Evolutionary conservation across 495 filamentous ascomycete species (phyloP), one percentile per base, ranked within the genome.

Genomic region (Penicillium alfredii): DNA sequence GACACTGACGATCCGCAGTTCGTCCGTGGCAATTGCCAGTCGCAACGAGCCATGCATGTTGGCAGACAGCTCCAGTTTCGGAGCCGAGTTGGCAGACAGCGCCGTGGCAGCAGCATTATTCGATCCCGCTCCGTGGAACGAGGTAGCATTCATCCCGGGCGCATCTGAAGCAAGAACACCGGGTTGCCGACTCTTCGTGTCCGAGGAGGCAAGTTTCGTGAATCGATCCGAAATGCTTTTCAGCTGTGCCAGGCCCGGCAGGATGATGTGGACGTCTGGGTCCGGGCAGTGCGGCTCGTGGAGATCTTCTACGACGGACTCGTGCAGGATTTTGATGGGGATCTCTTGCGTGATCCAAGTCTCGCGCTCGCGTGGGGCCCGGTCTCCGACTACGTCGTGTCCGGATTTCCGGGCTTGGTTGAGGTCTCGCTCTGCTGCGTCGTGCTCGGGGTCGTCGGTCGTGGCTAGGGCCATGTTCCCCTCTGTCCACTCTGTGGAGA

Each of bases 291-390:
- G 78, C 9, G 92, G 92, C 61, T 98, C 89, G 58, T 89, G 86
- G 24, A 96, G 80, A 9, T 77, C 82, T 36, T 88, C 84, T 1
- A 98, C 86, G 0, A 78, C 80, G 11, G 77, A 73, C 1, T 84
- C 76, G 45, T 82, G 80, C 4, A 98, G 75, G 3, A 98, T 87
- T 4, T 87, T 79, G 32, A 96, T 79, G n/a, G 93, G 92, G 16
- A 97, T 77, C 59, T 96, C 88, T 53, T 98, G 93, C n/a, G 88
- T 94, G 49, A 98, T 80, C 50, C 86, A 69, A 22, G 87, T 90
- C 56, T 94, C 87, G 46, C 81, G 79, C 41, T 86, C 81, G 16
- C 69, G 65, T 4, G 62, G 48, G 11, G 57, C 46, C 22, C 68
- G 49, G 15, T 60, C 66, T 2, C 71, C 72, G 29, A 71, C 71